phyloP scores from a whole-genome alignment of 257 asterid species.

The Solanum boliviense region DNA sequence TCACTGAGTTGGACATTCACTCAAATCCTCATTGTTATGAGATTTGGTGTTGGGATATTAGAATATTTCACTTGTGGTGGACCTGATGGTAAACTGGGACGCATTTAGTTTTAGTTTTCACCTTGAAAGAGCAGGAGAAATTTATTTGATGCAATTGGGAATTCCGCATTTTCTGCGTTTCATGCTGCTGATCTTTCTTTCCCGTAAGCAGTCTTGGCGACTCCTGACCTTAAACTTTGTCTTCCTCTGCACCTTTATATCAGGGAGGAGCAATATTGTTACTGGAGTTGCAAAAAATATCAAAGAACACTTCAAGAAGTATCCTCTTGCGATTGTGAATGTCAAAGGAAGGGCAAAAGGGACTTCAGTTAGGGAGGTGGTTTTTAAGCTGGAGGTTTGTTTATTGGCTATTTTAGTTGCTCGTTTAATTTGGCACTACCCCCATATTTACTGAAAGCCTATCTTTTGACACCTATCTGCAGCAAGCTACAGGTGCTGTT shows the following conservation, averaged over 20 bases:
- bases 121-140: neutral
- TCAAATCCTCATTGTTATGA: neutral
- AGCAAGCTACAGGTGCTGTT: constrained; percentile 86
- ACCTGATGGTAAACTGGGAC: neutral
- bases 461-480: constrained; percentile 4
- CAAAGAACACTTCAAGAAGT: constrained; percentile 54
- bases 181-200: neutral
- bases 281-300: constrained; percentile 63
- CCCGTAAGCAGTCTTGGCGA: neutral
- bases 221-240: neutral
- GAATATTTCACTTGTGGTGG: neutral
- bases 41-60: neutral
- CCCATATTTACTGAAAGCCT: neutral
- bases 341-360: constrained; percentile 95
- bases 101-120: neutral
- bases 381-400: constrained; percentile 71
- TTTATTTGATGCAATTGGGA: neutral
- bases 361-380: constrained; percentile 82
- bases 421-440: neutral
- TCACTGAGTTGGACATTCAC: neutral
- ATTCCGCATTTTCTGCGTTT: neutral
- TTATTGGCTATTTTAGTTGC: neutral
- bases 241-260: neutral
- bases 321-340: constrained; percentile 84
- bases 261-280: constrained; percentile 75